Evolutionary conservation across 768 basidiomycete genomes (phyloP).

Genomic region (Postia placenta): DNA sequence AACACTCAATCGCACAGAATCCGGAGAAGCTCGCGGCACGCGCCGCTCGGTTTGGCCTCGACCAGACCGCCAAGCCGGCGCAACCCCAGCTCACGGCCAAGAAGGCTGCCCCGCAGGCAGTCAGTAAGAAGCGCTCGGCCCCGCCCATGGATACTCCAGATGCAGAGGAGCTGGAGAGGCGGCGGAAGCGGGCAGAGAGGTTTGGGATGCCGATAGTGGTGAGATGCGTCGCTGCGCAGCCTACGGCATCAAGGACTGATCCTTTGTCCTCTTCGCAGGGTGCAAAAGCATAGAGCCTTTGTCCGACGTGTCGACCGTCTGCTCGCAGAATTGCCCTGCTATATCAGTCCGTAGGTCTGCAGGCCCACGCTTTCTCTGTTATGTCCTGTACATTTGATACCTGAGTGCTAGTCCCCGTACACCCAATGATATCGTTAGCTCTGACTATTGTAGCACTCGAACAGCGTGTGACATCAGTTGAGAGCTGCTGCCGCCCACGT

Average conservation of each 20-base stretch:
- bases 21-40: slow-evolving; percentile 45
- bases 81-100: not conserved
- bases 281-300: not conserved
- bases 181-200: slow-evolving; percentile 59
- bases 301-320: no score
- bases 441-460: no score
- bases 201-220: slow-evolving; percentile 36
- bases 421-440: no score
- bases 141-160: slow-evolving; percentile 38
- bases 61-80: slow-evolving; percentile 2
- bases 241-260: not conserved
- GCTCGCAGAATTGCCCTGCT: no score
- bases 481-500: no score
- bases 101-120: not conserved
- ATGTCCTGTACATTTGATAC: no score
- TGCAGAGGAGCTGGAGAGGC: slow-evolving; percentile 49
- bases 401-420: no score
- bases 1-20: slow-evolving; percentile 31
- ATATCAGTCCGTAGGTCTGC: no score
- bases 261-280: not conserved
- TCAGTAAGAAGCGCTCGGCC: slow-evolving; percentile 26
- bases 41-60: slow-evolving; percentile 48
- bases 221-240: not conserved
- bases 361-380: no score
- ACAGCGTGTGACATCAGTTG: no score